Conservation (phyloP, 108 stramenopile species). For the Cyclostephanos invisitatus region DNA sequence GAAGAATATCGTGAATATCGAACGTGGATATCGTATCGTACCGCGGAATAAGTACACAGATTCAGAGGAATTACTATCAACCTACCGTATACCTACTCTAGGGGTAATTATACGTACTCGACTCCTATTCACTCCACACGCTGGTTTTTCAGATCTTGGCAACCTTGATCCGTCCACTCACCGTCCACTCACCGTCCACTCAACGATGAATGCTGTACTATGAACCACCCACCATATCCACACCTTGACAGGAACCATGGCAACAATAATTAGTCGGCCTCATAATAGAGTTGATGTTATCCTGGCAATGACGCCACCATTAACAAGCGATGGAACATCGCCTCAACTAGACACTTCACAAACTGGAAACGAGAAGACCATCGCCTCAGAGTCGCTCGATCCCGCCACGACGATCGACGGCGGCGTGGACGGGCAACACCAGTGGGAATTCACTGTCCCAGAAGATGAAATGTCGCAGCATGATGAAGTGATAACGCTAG, state of each 20-base stretch:
- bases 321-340: neutral
- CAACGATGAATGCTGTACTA: too few relatives aligned
- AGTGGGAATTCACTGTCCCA: neutral
- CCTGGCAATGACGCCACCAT: neutral
- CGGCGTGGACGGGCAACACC: neutral
- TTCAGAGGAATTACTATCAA: too few relatives aligned
- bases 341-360: neutral
- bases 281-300: neutral
- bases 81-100: too few relatives aligned
- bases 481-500: neutral
- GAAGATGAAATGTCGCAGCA: neutral
- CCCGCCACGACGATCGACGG: neutral
- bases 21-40: too few relatives aligned
- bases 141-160: too few relatives aligned
- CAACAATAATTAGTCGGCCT: neutral
- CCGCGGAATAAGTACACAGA: too few relatives aligned
- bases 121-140: too few relatives aligned
- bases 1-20: too few relatives aligned
- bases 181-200: too few relatives aligned
- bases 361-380: neutral
- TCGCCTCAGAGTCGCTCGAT: neutral
- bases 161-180: too few relatives aligned
- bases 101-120: too few relatives aligned
- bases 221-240: neutral
- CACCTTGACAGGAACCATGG: neutral